A percentile compares a stretch with the other conserved stretches of the same genome.
Evolutionary conservation across 345 rosid genomes (phyloP).

Genomic region (Mercurialis annua): DNA sequence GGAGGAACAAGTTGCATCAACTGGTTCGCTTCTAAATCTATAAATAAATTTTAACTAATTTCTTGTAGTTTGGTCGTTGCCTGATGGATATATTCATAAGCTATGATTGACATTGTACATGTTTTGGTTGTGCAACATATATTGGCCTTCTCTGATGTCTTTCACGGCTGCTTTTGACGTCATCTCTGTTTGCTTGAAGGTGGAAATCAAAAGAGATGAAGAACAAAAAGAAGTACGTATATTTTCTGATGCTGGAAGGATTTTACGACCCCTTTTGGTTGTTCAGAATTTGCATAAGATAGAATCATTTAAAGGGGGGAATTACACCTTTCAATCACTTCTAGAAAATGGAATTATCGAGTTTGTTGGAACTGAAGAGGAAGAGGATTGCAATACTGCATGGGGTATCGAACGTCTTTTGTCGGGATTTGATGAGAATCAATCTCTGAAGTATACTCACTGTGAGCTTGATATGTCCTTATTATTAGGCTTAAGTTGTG

Average conservation of each 20-base stretch:
- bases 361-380: constrained; percentile 82
- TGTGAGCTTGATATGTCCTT: constrained; percentile 86
- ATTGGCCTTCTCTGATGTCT: not conserved
- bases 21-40: constrained; percentile 42
- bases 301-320: constrained; percentile 45
- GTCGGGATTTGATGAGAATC: constrained; percentile 31
- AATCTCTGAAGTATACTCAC: constrained; percentile 49
- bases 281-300: constrained; percentile 57
- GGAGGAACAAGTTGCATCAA: constrained; percentile 51
- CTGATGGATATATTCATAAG: not conserved
- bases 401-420: constrained; percentile 65
- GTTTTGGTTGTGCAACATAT: not conserved
- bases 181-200: constrained; percentile 44
- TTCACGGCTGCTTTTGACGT: constrained; percentile 1
- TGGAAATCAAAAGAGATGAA: constrained; percentile 76
- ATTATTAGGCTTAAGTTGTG: constrained; percentile 78
- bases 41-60: not conserved
- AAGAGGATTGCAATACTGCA: constrained; percentile 75
- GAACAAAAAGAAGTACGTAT: constrained; percentile 69
- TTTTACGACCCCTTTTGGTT: constrained; percentile 83
- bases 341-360: constrained; percentile 72
- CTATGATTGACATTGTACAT: not conserved
- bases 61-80: not conserved
- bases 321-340: constrained; percentile 46
- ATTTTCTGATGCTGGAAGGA: constrained; percentile 82